Evolutionary conservation across 2,329 filamentous ascomycete genomes (phyloP), one percentile per base, ranked within the genome.

Genomic region (Aureobasidium sp.): DNA sequence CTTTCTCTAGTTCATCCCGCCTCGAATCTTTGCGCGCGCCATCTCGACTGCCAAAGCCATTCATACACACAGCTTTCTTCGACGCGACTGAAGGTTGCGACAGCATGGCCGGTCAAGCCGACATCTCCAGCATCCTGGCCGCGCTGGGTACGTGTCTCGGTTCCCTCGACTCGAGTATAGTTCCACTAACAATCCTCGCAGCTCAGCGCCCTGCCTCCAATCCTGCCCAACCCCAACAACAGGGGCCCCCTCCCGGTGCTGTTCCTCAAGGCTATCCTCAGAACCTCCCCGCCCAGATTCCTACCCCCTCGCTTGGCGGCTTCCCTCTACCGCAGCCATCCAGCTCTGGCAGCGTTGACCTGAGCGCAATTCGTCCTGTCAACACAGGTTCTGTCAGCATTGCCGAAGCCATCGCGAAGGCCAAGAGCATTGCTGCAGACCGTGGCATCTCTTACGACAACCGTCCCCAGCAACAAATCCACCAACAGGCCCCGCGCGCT

Each of bases 371-470:
- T 71, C 88, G 89, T 69, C 90, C 91, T 5, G 83, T 88, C 61
- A 90, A 83, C 72, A 89, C 89, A 34, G 91, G 91, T 63, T 90
- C 88, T 24, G 87, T 95, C 68, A 93, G 87, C 74, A 87, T 96
- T 66, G 84, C 88, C 63, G 90, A 95, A 73, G 89, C 90, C 53
- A 87, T 96, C 69, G 89, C 91, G 43, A 90, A 92, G 73, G 91
- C 90, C 51, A 89, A 89, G 72, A 88, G 87, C 46, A 90, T 89
- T 73, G 90, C 91, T 44, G 86, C 88, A 34, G 87, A 93, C 72
- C 89, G 90, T 71, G 90, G 89, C 64, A 79, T 91, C 55, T 68
- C 74, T 26, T 79, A 62, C 44, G 59, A 69, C 69, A 67, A 70
- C 69, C 71, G 71, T 24, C 41, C 39, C 41, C 67, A 59, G 55